Percentiles rank a stretch among this genome's conserved stretches.
Conservation (phyloP, 1,139 yeast genomes). For the Hansenula sp. region DNA sequence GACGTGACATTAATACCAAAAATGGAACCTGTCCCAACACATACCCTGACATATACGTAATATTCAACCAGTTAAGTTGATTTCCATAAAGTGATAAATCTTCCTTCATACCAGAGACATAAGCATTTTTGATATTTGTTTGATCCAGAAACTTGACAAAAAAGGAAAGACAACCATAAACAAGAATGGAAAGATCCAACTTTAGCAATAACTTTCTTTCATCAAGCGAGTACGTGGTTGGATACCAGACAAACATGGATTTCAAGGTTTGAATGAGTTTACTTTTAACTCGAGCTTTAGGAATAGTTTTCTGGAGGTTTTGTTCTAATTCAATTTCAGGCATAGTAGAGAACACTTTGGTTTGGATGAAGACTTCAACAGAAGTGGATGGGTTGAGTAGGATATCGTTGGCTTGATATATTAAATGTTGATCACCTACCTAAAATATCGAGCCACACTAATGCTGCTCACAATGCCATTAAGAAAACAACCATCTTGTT, state of each 20-base stretch:
- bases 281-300: too few relatives aligned
- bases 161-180: background rate
- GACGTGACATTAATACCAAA: constrained; percentile 10
- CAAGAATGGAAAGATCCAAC: background rate
- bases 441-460: too few relatives aligned
- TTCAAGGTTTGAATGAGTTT: too few relatives aligned
- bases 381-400: too few relatives aligned
- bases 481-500: too few relatives aligned
- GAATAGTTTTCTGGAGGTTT: too few relatives aligned
- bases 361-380: too few relatives aligned
- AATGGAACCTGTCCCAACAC: constrained; percentile 25
- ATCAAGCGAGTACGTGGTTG: background rate
- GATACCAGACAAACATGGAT: background rate
- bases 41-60: background rate
- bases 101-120: background rate
- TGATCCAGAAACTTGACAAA: background rate
- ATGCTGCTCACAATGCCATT: too few relatives aligned
- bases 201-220: background rate
- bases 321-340: too few relatives aligned
- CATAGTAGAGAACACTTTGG: too few relatives aligned
- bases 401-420: too few relatives aligned
- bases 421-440: too few relatives aligned
- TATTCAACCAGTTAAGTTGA: background rate
- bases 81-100: background rate
- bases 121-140: background rate